Evolutionary conservation across 805 yeast genomes (phyloP).

Genomic region (Spathaspora hagerdaliae): DNA sequence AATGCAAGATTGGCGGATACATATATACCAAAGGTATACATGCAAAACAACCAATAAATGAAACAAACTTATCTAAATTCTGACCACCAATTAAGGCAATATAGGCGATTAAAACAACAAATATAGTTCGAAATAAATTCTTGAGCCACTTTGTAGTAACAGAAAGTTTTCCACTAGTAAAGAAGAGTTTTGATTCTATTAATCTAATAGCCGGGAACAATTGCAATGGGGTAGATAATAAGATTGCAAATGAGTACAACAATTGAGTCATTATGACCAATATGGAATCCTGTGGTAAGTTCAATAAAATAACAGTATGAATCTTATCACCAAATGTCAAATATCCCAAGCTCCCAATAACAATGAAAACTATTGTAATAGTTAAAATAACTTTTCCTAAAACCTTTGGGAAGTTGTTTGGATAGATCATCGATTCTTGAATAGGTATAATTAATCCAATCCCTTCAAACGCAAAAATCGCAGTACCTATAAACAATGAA

Average conservation of each 20-base stretch:
- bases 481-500: constrained; percentile 76
- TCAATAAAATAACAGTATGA: constrained; percentile 65
- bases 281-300: constrained; percentile 65
- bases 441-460: constrained; percentile 79
- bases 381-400: constrained; percentile 57
- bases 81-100: constrained; percentile 67
- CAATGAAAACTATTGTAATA: constrained; percentile 58
- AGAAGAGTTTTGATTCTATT: constrained; percentile 59
- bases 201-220: constrained; percentile 75
- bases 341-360: constrained; percentile 67
- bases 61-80: constrained; percentile 68
- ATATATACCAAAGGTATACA: constrained; percentile 83
- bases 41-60: constrained; percentile 80
- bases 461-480: constrained; percentile 86
- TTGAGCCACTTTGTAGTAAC: constrained; percentile 59
- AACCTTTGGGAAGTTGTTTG: constrained; percentile 68
- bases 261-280: constrained; percentile 63
- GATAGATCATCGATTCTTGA: constrained; percentile 76
- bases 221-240: constrained; percentile 78
- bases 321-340: constrained; percentile 61
- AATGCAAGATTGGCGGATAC: constrained; percentile 78
- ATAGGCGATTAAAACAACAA: constrained; percentile 51
- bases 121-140: constrained; percentile 50
- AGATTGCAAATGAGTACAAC: constrained; percentile 69
- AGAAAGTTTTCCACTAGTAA: constrained; percentile 55